Percentiles rank a stretch among this genome's conserved stretches.
Conservation (phyloP, 2,329 filamentous ascomycete genomes). For the Ambrosiella xylebori region DNA sequence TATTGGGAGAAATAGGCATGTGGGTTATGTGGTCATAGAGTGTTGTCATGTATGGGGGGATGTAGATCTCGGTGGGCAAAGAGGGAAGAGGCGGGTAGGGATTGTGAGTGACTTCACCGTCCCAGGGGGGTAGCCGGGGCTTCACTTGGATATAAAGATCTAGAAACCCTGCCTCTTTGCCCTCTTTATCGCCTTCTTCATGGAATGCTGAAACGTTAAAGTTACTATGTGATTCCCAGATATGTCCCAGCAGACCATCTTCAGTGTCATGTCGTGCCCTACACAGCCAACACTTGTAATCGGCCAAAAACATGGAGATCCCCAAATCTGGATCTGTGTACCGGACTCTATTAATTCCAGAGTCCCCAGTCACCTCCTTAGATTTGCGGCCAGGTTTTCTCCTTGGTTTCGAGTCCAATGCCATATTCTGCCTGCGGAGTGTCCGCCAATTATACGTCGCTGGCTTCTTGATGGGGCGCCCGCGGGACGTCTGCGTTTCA, state of each 20-base stretch:
- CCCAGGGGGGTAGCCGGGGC: neutral
- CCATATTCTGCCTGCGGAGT: neutral
- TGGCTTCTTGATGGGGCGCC: neutral
- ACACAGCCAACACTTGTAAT: neutral
- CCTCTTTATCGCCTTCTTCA: neutral
- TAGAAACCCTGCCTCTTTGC: neutral
- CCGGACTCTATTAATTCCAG: neutral
- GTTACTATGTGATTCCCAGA: neutral
- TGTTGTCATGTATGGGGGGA: conserved; percentile 15
- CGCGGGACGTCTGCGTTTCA: neutral
- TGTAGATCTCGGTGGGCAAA: conserved; percentile 15
- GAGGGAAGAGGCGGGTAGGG: neutral
- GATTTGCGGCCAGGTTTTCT: neutral
- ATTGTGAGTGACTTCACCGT: neutral
- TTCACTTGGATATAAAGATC: neutral
- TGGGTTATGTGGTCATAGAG: conserved; percentile 43
- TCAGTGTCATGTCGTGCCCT: neutral
- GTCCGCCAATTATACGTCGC: conserved; percentile 28
- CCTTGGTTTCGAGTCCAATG: neutral
- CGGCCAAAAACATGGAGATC: neutral
- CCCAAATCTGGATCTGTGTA: neutral
- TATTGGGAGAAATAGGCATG: conserved; percentile 30
- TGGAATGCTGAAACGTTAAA: neutral
- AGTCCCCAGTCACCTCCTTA: too few relatives aligned
- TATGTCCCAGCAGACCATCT: neutral